Base-by-base conservation (phyloP, 2,329 filamentous ascomycete species). In the Xylariaceae sp. region DNA sequence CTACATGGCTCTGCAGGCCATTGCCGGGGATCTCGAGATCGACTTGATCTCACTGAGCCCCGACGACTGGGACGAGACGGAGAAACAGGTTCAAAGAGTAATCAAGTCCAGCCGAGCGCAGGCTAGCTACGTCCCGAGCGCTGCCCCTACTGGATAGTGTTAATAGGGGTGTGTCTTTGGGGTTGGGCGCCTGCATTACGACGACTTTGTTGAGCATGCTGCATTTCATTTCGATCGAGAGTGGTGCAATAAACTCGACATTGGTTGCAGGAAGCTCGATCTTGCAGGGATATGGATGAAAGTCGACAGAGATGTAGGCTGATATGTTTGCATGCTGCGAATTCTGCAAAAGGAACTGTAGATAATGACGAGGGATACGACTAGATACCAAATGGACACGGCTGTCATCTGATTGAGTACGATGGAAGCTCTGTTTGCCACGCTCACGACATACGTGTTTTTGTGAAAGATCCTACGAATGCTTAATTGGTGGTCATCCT, bases 31-130 rank as follows among this genome's bases (percentile, higher is more conserved):
- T 63, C 96, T 94, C 65, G 76, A 78, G 43, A 89, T 93, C 34
- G 80, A 89, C 53, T 79, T 96, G 45, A 81, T 88, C 35, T 83
- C 84, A 52, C 79, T 98, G 37, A 82, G 89, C 50, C 88, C 87
- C 3, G 78, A 83, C 19, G 89, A 98, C 61, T 96, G 91, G 90
- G 93, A 97, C 57, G 73, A 81, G 43, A 89, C 93, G 1, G 91
- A 97, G 69, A 78, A 81, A 35, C 79, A 82, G 50, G 85, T 96
- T 43, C 88, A 94, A 66, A 76, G 76, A 39, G 83, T 90, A 40
- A 88, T 91, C 72, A 89, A 88, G 69, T 80, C 77, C 48, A 80
- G 75, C 53, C 70, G 78, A 51, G 78, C 78, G 18, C 74, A 78
- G 59, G 72, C 77, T 16, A 68, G 65, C 37, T 75, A 74, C 49